Evolutionary conservation across 208 protist species (phyloP).

Genomic region (Wallacemonas collosoma): DNA sequence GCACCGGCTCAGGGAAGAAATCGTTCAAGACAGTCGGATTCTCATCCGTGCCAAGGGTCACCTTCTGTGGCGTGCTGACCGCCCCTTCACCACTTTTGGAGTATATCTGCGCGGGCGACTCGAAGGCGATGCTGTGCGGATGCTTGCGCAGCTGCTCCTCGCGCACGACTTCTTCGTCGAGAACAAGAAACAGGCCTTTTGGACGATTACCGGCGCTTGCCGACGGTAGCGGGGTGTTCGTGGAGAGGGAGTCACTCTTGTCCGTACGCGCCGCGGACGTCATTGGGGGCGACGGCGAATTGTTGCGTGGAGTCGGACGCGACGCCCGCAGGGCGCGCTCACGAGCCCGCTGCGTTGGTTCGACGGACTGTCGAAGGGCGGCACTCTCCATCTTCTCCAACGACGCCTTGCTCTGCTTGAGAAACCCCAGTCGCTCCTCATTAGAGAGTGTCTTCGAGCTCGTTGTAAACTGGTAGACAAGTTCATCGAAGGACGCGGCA

Average conservation of each 20-base stretch:
- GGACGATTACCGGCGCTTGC: background rate
- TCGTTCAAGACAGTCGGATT: conserved; percentile 19
- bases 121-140: background rate
- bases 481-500: conserved; percentile 22
- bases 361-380: conserved; percentile 11
- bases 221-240: background rate
- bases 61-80: conserved; percentile 6
- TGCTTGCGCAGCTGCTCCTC: conserved; percentile 13
- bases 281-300: background rate
- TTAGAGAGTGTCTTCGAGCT: conserved; percentile 11
- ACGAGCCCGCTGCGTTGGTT: background rate
- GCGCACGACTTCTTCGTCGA: conserved; percentile 5
- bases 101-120: conserved; percentile 12
- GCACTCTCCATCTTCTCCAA: conserved; percentile 22
- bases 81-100: conserved; percentile 12
- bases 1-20: conserved; percentile 26
- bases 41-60: conserved; percentile 5
- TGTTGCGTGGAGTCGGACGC: background rate
- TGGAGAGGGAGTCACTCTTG: conserved; percentile 1
- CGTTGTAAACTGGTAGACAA: conserved; percentile 27
- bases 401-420: conserved; percentile 17
- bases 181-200: background rate
- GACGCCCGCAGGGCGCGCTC: conserved; percentile 2
- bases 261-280: background rate
- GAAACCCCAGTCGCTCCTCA: conserved; percentile 18